These are phyloP conservation scores for Teratosphaeria viscida DNA, from an alignment of 2,329 filamentous ascomycete genomes.

Conservation along the genomic window DNA sequence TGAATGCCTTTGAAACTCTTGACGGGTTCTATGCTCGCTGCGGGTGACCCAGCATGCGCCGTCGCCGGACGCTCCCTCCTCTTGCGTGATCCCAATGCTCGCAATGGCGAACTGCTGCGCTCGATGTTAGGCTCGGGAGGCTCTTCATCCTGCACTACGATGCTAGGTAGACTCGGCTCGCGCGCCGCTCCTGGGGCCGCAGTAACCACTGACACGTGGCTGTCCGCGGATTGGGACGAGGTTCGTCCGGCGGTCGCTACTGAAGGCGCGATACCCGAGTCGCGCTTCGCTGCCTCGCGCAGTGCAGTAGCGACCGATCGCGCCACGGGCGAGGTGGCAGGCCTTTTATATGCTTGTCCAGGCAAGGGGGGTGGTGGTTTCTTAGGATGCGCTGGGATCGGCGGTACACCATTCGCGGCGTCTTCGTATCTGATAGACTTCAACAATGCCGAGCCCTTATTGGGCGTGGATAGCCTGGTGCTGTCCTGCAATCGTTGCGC, in stretches of 20 bases:
- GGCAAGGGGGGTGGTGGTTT: conserved; percentile 2
- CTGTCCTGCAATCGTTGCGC: neutral
- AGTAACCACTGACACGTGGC: conserved; percentile 4
- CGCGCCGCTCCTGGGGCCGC: conserved; percentile 16
- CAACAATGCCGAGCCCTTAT: neutral
- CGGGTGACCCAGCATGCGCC: conserved; percentile 3
- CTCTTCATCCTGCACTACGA: conserved; percentile 34
- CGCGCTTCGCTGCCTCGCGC: conserved; percentile 21
- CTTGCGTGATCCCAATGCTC: conserved; percentile 3
- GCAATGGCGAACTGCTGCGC: conserved; percentile 10
- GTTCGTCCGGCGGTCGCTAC: conserved; percentile 9
- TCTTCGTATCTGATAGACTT: conserved; percentile 13
- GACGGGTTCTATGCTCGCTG: conserved; percentile 10
- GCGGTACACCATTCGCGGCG: conserved; percentile 5
- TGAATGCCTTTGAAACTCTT: conserved; percentile 39
- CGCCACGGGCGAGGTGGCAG: conserved; percentile 3
- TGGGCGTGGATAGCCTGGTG: neutral
- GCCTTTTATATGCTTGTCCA: conserved; percentile 1
- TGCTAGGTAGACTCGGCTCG: conserved; percentile 34
- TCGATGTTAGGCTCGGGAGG: conserved; percentile 5
- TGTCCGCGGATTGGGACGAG: conserved; percentile 8
- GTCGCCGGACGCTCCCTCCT: neutral
- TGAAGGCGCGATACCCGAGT: conserved; percentile 24
- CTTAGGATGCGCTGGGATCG: conserved; percentile 5
- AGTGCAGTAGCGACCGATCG: neutral